phyloP scores from a whole-genome alignment of 208 protist genomes.

The Wallacemonas collosoma region DNA sequence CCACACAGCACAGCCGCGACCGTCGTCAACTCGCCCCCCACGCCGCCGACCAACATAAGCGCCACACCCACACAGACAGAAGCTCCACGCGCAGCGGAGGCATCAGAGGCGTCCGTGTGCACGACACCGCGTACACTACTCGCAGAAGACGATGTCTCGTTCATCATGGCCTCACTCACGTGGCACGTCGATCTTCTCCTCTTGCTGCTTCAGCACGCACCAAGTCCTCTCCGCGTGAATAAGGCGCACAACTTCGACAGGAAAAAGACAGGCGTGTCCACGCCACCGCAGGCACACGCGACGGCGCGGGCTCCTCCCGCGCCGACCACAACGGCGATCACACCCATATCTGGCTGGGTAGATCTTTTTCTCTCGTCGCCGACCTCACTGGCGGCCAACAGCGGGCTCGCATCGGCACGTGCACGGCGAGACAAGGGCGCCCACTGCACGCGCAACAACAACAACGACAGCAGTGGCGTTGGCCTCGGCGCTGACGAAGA shows the following conservation, averaged over 20 bases:
- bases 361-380: conserved; percentile 5
- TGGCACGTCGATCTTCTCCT: conserved; percentile 70
- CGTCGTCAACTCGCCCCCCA: no score
- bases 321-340: neutral
- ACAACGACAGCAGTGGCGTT: conserved; percentile 8
- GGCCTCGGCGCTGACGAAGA: neutral
- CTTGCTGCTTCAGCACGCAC: conserved; percentile 52
- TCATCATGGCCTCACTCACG: conserved; percentile 66
- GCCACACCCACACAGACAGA: neutral
- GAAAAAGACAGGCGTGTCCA: neutral
- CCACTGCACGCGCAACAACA: conserved; percentile 1
- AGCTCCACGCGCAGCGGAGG: neutral
- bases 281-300: neutral
- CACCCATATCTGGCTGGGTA: conserved; percentile 13
- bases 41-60: neutral
- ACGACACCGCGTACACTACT: conserved; percentile 26
- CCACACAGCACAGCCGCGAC: no score
- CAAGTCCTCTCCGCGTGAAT: conserved; percentile 36
- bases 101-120: no score
- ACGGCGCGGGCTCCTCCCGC: neutral
- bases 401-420: no score
- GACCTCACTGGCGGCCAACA: no score
- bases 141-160: conserved; percentile 37
- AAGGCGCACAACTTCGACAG: no score
- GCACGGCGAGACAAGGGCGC: neutral